Evolutionary conservation across 441 rosid genomes (phyloP), one percentile per base, ranked within the genome.

Genomic region (Isatis lusitanica): DNA sequence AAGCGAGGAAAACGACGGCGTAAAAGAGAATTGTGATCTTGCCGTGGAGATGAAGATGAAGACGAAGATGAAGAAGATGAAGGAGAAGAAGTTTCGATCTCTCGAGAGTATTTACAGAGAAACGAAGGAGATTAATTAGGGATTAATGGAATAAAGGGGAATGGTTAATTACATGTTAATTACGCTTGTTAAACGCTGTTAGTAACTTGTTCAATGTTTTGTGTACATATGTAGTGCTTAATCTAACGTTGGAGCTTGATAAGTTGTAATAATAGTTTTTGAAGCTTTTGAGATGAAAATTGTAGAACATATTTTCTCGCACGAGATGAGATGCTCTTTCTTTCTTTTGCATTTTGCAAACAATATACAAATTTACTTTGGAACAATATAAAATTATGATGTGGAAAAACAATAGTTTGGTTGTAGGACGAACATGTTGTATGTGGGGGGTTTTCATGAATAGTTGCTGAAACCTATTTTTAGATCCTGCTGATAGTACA

Each of bases 81-180:
- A 71, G 62, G 70, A 70, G 7, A 77, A 71, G 57, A 77, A 71
- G 73, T 51, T 77, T 71, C 76, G 80, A 66, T 71, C 80, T 24
- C 68, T 77, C 4, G 69, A 66, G 73, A 77, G 80, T 71, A 61
- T 71, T 44, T 77, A 71, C 80, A 44, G 0, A 40, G 70, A 64
- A 4, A 77, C 77, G 17, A 77, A 77, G 7, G 21, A 71, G 80
- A 77, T 77, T 42, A 24, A 24, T 24, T 33, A 70, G 17, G 38
- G 66, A 0, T 68, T 75, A 61, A 42, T 40, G 12, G 62, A 50
- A 16, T 17, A 55, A 53, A 55, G 26, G 53, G 47, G 9, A n/a
- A 0, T 57, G 31, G 11, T 52, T 68, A 40, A 69, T 36, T 52
- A 62, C 39, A 60, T 50, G 5, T 62, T 62, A 42, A 52, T 75